phyloP scores from a whole-genome alignment of 2,329 filamentous ascomycete species.

The Rhytidhysteron rufulum region DNA sequence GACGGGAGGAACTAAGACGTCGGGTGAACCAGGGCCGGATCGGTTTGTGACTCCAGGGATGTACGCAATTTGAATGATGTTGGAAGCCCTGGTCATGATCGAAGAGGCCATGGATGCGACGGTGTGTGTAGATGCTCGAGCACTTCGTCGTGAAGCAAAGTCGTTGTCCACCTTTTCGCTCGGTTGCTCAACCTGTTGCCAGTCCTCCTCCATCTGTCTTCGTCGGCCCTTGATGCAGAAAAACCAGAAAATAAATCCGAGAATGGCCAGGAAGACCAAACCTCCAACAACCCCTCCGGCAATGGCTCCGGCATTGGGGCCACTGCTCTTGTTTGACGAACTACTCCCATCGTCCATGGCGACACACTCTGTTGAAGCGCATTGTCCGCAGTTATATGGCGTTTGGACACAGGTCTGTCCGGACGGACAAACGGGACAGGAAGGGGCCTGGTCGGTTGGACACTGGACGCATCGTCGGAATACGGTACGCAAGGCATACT shows the following conservation, averaged over 20 bases:
- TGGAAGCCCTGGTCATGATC: slow-evolving; percentile 90
- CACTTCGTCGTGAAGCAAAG: slow-evolving; percentile 53
- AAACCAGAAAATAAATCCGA: slow-evolving; percentile 80
- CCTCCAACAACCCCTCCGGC: slow-evolving; percentile 89
- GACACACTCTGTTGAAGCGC: slow-evolving; percentile 57
- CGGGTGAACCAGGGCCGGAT: slow-evolving; percentile 77
- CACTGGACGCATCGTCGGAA: slow-evolving; percentile 61
- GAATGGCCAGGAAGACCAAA: slow-evolving; percentile 66
- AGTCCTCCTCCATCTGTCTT: slow-evolving; percentile 57
- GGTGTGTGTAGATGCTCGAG: slow-evolving; percentile 77
- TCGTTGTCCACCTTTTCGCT: slow-evolving; percentile 57
- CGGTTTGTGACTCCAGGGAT: slow-evolving; percentile 96
- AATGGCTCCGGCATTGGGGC: slow-evolving; percentile 76
- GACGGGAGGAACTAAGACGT: slow-evolving; percentile 81
- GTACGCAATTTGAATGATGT: slow-evolving; percentile 99
- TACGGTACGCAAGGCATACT: slow-evolving; percentile 38
- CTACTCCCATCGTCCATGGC: slow-evolving; percentile 22
- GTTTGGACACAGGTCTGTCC: slow-evolving; percentile 59
- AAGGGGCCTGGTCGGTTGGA: slow-evolving; percentile 43
- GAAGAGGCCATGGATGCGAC: slow-evolving; percentile 91
- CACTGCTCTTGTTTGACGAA: slow-evolving; percentile 29
- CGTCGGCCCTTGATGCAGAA: slow-evolving; percentile 81
- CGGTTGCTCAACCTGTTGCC: slow-evolving; percentile 52
- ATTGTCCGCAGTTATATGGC: slow-evolving; percentile 56
- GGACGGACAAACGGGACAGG: slow-evolving; percentile 57